Percentiles rank a stretch among this genome's conserved stretches.
phyloP scores from a whole-genome alignment of 805 yeast species.

The Monosporozyma solicola region DNA sequence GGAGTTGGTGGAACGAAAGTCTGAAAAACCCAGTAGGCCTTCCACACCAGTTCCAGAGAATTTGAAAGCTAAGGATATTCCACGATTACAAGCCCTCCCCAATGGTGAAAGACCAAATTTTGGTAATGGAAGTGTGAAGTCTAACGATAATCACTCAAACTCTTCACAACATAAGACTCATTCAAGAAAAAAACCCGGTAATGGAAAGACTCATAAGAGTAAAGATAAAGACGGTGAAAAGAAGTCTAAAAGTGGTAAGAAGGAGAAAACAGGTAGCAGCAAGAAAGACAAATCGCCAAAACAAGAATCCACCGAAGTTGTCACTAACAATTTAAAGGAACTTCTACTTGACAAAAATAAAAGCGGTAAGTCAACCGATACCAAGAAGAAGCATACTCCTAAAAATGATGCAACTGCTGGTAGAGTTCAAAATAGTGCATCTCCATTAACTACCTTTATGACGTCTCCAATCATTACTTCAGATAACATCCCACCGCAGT shows the following conservation, averaged over 20 bases:
- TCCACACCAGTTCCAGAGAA: not conserved
- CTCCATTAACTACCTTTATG: slow-evolving; percentile 8
- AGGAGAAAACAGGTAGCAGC: slow-evolving; percentile 1
- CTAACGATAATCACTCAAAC: not conserved
- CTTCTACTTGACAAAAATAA: slow-evolving; percentile 3
- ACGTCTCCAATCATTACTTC: slow-evolving; percentile 14
- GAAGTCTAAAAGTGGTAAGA: not conserved
- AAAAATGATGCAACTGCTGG: not conserved
- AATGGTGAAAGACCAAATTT: slow-evolving; percentile 29
- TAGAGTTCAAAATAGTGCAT: not conserved
- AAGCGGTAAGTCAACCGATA: not conserved
- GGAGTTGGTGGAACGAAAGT: slow-evolving; percentile 1
- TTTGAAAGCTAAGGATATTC: slow-evolving; percentile 5
- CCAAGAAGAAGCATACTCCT: not conserved
- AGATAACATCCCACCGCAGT: slow-evolving; percentile 5
- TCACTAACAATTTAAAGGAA: slow-evolving; percentile 6
- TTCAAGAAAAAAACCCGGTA: slow-evolving; percentile 1
- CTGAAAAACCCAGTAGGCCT: not conserved
- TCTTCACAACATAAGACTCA: not conserved
- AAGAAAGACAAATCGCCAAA: not conserved
- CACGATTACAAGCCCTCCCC: slow-evolving; percentile 24
- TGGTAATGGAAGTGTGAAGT: slow-evolving; percentile 13
- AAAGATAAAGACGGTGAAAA: not conserved
- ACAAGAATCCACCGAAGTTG: not conserved
- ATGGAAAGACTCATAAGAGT: not conserved